Base-by-base conservation (phyloP, 768 basidiomycete species). In the Lentinula aciculospora region DNA sequence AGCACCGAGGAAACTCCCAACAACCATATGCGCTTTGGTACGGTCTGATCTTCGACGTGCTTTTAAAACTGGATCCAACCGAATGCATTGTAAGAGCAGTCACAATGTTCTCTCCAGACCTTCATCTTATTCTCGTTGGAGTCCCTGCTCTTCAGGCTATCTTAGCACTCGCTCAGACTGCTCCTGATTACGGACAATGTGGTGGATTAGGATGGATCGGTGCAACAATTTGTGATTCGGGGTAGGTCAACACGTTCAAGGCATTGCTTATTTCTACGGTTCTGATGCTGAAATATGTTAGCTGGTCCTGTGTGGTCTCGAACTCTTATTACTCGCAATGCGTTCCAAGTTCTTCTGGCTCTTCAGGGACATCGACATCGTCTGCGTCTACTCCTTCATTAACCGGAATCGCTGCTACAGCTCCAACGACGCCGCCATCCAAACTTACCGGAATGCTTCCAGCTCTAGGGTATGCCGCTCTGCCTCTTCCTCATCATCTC, bases 361-460 rank as follows among this genome's bases (percentile, higher is more conserved):
- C 51, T 36, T 37, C 49, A 12, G 31, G 29, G 5, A 37, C 56
- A 27, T 21, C 63, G 3, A 58, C 64, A 4, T 46, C n/a, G n/a
- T n/a, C 62, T 10, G 58, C 62, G 1, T 58, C 61, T 21, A 63
- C 65, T 8, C 58, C 64, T 17, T 65, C 68, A 34, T 40, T 69
- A 40, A 68, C 74, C 12, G 66, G 67, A 2, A 65, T 68, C 46
- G 66, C 74, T 5, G 70, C 68, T 25, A 66, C 67, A 28, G 68
- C 76, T 0, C 77, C 78, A 3, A 79, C 76, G 6, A 64, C 67
- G 0, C 72, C 71, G 5, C 79, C 79, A 1, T 74, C 76, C 0
- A 71, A 59, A 15, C 56, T 67, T 25, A 73, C 73, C 0, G 80
- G 79, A 3, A 75, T 71, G 49, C 67, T 75, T 21, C 80, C 79